Evolutionary conservation across 208 protist genomes (phyloP).

Genomic region (Strigomonas culicis): DNA sequence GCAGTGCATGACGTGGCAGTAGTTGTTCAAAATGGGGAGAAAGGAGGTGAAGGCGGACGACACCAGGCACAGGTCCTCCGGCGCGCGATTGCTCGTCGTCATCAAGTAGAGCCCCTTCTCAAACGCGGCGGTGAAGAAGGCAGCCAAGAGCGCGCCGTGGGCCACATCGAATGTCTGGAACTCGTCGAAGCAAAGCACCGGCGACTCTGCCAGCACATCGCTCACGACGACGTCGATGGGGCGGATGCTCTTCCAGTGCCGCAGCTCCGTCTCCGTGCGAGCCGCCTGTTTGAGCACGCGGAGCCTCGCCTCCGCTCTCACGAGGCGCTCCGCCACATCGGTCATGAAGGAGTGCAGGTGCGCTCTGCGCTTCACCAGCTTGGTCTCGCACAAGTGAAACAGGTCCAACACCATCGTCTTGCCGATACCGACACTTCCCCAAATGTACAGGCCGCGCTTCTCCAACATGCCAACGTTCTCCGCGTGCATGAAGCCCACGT

Average conservation of each 20-base stretch:
- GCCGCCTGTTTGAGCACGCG: conserved; percentile 19
- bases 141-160: conserved; percentile 71
- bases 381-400: conserved; percentile 78
- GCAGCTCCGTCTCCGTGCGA: conserved; percentile 10
- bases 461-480: conserved; percentile 52
- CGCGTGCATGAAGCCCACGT: conserved; percentile 31
- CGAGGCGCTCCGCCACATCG: conserved; percentile 69
- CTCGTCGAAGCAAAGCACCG: conserved; percentile 91
- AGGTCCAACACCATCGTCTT: conserved; percentile 95
- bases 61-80: conserved; percentile 63
- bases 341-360: conserved; percentile 95
- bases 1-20: conserved; percentile 73
- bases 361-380: conserved; percentile 74
- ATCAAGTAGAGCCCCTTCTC: conserved; percentile 68
- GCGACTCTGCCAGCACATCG: conserved; percentile 63
- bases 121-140: conserved; percentile 80
- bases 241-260: conserved; percentile 15
- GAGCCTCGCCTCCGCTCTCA: conserved; percentile 32
- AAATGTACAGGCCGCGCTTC: conserved; percentile 89
- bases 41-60: conserved; percentile 67
- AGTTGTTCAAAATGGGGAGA: conserved; percentile 43
- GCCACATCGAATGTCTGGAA: conserved; percentile 91
- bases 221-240: conserved; percentile 75
- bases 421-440: conserved; percentile 92
- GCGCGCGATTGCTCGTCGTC: conserved; percentile 84